These are phyloP conservation scores for Stevia rebaudiana DNA, from an alignment of 140 eudicot genomes.

Conservation along the genomic window DNA sequence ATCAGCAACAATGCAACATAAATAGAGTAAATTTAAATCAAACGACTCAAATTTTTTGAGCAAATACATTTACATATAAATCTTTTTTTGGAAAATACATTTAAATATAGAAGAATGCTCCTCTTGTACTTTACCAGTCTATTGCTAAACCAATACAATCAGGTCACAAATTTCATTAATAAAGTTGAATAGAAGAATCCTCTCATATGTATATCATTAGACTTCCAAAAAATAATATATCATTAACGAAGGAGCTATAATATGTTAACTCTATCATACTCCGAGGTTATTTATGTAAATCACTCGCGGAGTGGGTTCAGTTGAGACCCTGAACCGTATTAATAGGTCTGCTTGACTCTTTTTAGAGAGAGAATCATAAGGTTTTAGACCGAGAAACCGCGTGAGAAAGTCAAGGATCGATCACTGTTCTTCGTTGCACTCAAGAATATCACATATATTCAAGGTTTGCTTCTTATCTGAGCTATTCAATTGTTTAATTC, in stretches of 20 bases:
- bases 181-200: not conserved
- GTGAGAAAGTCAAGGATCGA: conserved; percentile 31
- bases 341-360: conserved; percentile 25
- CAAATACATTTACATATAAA: no score
- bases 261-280: not conserved
- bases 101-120: no score
- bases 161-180: not conserved
- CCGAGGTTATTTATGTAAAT: not conserved
- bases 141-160: no score
- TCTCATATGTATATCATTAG: no score
- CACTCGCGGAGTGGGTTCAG: not conserved
- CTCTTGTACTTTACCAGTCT: no score
- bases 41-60: no score
- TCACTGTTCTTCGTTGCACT: conserved; percentile 16
- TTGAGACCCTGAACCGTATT: conserved; percentile 20
- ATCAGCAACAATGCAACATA: no score
- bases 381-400: conserved; percentile 36
- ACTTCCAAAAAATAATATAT: no score
- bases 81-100: no score
- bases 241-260: not conserved
- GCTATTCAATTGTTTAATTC: conserved; percentile 1
- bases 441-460: not conserved
- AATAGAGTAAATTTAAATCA: no score
- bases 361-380: conserved; percentile 6
- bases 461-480: conserved; percentile 12